Evolutionary conservation across 139 green algal species (phyloP).

Genomic region (Diplosphaera chodatii): DNA sequence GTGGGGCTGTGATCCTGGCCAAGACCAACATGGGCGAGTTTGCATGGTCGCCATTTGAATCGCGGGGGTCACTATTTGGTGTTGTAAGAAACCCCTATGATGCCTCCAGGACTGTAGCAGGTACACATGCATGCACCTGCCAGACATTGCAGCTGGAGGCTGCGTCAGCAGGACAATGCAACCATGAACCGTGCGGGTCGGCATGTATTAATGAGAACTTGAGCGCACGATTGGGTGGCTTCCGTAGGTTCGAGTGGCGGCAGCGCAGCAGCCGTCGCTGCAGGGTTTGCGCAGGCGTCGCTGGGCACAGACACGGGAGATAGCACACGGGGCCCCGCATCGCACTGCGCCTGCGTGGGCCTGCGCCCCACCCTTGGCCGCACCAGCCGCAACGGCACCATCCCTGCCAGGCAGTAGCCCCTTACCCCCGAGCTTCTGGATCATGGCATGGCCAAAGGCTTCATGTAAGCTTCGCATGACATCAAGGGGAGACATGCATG

Average conservation of each 20-base stretch:
- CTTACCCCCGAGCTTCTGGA: no score
- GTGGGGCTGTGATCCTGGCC: conserved; percentile 47
- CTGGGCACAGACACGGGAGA: conserved; percentile 62
- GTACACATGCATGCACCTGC: neutral
- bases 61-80: conserved; percentile 27
- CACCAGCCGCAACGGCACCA: conserved; percentile 38
- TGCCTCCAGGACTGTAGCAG: conserved; percentile 1
- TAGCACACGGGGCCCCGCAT: conserved; percentile 44
- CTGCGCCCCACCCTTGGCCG: conserved; percentile 59
- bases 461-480: no score
- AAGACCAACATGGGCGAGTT: conserved; percentile 70
- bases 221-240: no score
- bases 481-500: no score
- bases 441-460: no score
- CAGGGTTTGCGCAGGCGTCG: conserved; percentile 21
- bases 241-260: conserved; percentile 48
- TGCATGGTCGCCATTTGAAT: conserved; percentile 48
- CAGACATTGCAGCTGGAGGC: no score
- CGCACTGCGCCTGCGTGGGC: conserved; percentile 48
- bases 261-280: conserved; percentile 40
- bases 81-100: conserved; percentile 25
- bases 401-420: conserved; percentile 31
- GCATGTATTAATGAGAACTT: no score
- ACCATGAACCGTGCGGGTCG: no score
- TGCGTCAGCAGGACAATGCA: no score